Evolutionary conservation across 306 rosid species (phyloP).

Genomic region (Begonia loranthoides): DNA sequence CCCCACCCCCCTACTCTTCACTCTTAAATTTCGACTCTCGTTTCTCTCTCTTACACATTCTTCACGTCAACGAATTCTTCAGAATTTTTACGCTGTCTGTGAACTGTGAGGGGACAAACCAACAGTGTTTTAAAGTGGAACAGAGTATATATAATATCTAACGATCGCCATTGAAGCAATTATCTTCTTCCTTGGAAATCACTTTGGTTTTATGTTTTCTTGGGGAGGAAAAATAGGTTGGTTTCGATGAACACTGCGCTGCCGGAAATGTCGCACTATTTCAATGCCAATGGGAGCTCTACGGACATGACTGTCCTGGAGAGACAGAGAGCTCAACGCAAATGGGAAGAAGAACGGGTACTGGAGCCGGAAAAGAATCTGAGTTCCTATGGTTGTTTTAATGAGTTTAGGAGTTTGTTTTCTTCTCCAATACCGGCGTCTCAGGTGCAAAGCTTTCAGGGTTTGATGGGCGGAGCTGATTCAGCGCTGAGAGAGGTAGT

Average conservation of each 20-base stretch:
- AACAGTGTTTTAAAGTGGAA: too few species aligned
- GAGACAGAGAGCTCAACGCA: slow-evolving; percentile 14
- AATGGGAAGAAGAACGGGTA: slow-evolving; percentile 13
- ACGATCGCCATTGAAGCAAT: too few species aligned
- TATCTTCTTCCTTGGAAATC: too few species aligned
- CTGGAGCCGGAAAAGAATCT: not conserved
- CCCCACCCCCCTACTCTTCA: slow-evolving; percentile 11
- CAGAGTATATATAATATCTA: too few species aligned
- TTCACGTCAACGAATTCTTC: too few species aligned
- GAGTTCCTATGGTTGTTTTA: too few species aligned
- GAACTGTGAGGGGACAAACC: too few species aligned
- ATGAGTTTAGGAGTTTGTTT: not conserved
- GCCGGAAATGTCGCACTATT: slow-evolving; percentile 22
- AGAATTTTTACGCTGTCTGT: too few species aligned
- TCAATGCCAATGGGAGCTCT: slow-evolving; percentile 17
- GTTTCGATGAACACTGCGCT: slow-evolving; percentile 16
- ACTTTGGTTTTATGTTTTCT: not conserved
- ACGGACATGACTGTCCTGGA: slow-evolving; percentile 26
- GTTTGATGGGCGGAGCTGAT: not conserved
- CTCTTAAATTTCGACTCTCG: not conserved
- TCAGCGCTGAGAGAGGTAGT: slow-evolving; percentile 5
- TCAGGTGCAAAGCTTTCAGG: not conserved
- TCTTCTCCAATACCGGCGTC: not conserved
- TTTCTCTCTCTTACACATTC: too few species aligned
- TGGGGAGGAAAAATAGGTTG: not conserved